phyloP scores from a whole-genome alignment of 2,329 filamentous ascomycete genomes.

The Fusarium globosum region DNA sequence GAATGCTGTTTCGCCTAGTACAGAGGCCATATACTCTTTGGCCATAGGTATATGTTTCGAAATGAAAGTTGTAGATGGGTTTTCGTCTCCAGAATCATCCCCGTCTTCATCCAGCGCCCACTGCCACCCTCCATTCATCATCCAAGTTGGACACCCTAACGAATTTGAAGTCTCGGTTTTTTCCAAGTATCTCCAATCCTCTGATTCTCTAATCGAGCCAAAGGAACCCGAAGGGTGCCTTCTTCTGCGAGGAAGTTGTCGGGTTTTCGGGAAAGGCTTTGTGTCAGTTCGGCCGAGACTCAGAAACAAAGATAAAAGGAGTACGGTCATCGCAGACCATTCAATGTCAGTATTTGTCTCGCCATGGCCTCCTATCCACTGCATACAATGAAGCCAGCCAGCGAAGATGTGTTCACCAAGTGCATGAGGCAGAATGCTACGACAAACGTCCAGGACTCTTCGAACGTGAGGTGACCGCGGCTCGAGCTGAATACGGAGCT shows the following conservation, averaged over 20 bases:
- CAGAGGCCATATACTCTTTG: constrained; percentile 72
- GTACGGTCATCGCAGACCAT: constrained; percentile 75
- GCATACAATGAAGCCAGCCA: constrained; percentile 79
- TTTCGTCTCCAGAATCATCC: constrained; percentile 45
- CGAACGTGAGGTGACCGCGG: constrained; percentile 72
- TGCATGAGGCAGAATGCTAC: constrained; percentile 70
- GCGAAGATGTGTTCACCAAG: constrained; percentile 71
- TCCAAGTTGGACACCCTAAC: constrained; percentile 64
- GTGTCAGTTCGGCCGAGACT: constrained; percentile 61
- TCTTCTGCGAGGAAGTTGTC: constrained; percentile 47
- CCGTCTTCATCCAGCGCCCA: constrained; percentile 73
- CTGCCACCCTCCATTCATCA: constrained; percentile 74
- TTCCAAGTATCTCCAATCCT: constrained; percentile 62
- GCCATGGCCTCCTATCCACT: constrained; percentile 70
- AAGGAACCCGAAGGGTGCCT: constrained; percentile 52
- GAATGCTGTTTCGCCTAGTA: constrained; percentile 65
- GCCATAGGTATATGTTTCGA: constrained; percentile 67
- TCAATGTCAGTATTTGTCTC: constrained; percentile 65
- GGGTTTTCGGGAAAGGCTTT: constrained; percentile 41
- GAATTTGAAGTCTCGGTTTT: constrained; percentile 60
- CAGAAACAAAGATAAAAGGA: constrained; percentile 73
- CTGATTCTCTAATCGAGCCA: constrained; percentile 50
- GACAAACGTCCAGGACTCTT: constrained; percentile 70
- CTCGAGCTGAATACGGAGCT: constrained; percentile 74
- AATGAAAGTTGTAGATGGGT: constrained; percentile 55